Percentiles rank a stretch among this genome's conserved stretches.
Conservation (phyloP, 805 yeast species). For the Teunomyces panamensis region DNA sequence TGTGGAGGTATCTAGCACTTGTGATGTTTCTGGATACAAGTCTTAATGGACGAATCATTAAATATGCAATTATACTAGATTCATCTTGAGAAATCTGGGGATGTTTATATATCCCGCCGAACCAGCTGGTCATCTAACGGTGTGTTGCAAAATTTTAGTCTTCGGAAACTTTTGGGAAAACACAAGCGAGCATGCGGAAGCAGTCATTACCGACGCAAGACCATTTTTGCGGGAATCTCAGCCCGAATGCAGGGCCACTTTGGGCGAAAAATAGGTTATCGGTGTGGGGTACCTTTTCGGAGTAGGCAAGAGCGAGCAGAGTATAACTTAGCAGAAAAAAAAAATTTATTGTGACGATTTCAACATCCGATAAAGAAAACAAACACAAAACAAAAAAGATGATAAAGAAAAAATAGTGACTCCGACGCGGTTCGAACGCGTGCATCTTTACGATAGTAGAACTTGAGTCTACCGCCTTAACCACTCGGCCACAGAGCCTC, state of each 20-base stretch:
- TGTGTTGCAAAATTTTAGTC: neutral
- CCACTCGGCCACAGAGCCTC: slow-evolving; percentile 4
- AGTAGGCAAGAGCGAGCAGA: neutral
- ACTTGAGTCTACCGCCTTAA: slow-evolving; percentile 4
- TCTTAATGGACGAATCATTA: slow-evolving; percentile 1
- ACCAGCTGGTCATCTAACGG: neutral
- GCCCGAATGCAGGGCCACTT: neutral
- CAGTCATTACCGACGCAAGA: neutral
- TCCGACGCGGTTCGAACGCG: slow-evolving; percentile 5
- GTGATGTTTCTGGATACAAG: slow-evolving; percentile 2
- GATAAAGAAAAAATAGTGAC: neutral
- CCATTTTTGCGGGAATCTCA: neutral
- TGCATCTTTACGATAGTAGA: slow-evolving; percentile 4
- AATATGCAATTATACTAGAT: neutral
- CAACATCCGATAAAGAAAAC: too few species aligned
- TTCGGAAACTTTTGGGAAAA: neutral
- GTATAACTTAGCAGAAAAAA: neutral
- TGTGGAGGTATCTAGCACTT: neutral
- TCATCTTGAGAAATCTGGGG: neutral
- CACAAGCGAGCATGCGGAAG: slow-evolving; percentile 1
- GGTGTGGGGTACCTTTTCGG: neutral
- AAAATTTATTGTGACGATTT: neutral
- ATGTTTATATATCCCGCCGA: slow-evolving; percentile 1
- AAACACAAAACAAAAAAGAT: neutral
- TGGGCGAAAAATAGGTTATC: neutral